phyloP scores from a whole-genome alignment of 495 filamentous ascomycete genomes.

The Talaromyces liani region DNA sequence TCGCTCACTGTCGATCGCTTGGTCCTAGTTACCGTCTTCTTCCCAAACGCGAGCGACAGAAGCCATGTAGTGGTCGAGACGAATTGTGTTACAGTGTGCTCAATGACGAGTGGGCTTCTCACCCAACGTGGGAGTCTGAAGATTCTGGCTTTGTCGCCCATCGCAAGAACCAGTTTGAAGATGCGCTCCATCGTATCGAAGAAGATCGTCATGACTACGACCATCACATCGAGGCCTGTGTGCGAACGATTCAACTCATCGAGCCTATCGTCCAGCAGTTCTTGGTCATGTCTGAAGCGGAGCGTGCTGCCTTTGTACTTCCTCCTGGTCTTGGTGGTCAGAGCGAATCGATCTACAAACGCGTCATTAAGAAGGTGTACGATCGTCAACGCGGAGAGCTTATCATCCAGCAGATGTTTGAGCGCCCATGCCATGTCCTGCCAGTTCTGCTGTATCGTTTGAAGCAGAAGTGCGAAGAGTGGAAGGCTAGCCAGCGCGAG shows the following conservation, averaged over 20 bases:
- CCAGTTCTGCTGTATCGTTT: slow-evolving; percentile 79
- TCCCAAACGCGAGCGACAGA: slow-evolving; percentile 78
- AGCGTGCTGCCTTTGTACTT: slow-evolving; percentile 66
- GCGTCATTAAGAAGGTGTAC: slow-evolving; percentile 98
- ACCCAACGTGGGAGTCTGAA: slow-evolving; percentile 98
- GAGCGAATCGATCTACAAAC: slow-evolving; percentile 91
- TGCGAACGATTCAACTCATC: slow-evolving; percentile 86
- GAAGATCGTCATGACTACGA: slow-evolving; percentile 99
- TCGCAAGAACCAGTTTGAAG: slow-evolving; percentile 90
- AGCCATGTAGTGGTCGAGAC: slow-evolving; percentile 86
- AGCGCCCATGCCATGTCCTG: slow-evolving; percentile 70
- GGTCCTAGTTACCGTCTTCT: slow-evolving; percentile 93
- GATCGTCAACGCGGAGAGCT: slow-evolving; percentile 72
- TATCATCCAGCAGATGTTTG: slow-evolving; percentile 77
- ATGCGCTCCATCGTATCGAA: slow-evolving; percentile 89
- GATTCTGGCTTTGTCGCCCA: slow-evolving; percentile 98
- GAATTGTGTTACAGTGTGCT: slow-evolving; percentile 85
- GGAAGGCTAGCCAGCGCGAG: slow-evolving; percentile 91
- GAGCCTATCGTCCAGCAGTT: slow-evolving; percentile 91
- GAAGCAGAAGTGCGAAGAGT: slow-evolving; percentile 92
- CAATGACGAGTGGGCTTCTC: slow-evolving; percentile 97
- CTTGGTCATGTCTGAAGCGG: slow-evolving; percentile 60
- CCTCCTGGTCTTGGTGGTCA: slow-evolving; percentile 82
- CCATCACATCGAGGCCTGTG: slow-evolving; percentile 91
- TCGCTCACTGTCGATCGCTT: slow-evolving; percentile 87